Evolutionary conservation across 768 basidiomycete genomes (phyloP).

Genomic region (Lactifluus subvellereus): DNA sequence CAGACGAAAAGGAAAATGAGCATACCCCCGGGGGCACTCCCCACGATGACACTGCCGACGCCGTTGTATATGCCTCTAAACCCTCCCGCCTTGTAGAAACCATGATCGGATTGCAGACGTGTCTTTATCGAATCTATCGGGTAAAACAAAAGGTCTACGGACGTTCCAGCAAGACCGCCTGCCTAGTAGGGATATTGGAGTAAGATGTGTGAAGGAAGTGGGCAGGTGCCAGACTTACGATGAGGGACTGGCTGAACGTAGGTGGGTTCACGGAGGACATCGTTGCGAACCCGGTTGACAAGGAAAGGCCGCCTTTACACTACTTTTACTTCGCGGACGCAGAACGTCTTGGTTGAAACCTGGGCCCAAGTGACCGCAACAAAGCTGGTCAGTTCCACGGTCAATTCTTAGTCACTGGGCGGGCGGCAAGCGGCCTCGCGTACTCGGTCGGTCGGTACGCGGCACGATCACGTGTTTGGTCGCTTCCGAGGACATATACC

Average conservation of each 20-base stretch:
- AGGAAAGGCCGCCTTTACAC: not conserved
- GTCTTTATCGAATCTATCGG: slow-evolving; percentile 98
- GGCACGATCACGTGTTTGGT: slow-evolving; percentile 18
- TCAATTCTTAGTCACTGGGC: not conserved
- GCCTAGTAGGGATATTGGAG: slow-evolving; percentile 41
- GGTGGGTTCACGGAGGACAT: slow-evolving; percentile 22
- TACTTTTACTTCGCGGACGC: not conserved
- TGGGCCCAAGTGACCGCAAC: not conserved
- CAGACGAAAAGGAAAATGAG: not conserved
- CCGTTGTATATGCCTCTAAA: slow-evolving; percentile 91
- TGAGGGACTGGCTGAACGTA: slow-evolving; percentile 32
- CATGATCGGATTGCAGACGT: slow-evolving; percentile 81
- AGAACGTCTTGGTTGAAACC: not conserved
- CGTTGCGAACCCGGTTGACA: not conserved
- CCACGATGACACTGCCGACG: slow-evolving; percentile 88
- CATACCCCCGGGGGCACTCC: slow-evolving; percentile 92
- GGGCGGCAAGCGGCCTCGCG: not conserved
- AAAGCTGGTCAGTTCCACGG: too few species aligned
- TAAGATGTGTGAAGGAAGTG: not conserved
- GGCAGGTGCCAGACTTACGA: slow-evolving; percentile 25
- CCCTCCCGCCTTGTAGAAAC: slow-evolving; percentile 81
- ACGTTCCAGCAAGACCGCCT: slow-evolving; percentile 85
- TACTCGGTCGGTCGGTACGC: not conserved
- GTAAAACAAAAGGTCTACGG: slow-evolving; percentile 94
- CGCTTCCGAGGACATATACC: too few species aligned